Evolutionary conservation across 2,329 filamentous ascomycete species (phyloP), one percentile per base, ranked within the genome.

Genomic region (Colletotrichum costaricense): DNA sequence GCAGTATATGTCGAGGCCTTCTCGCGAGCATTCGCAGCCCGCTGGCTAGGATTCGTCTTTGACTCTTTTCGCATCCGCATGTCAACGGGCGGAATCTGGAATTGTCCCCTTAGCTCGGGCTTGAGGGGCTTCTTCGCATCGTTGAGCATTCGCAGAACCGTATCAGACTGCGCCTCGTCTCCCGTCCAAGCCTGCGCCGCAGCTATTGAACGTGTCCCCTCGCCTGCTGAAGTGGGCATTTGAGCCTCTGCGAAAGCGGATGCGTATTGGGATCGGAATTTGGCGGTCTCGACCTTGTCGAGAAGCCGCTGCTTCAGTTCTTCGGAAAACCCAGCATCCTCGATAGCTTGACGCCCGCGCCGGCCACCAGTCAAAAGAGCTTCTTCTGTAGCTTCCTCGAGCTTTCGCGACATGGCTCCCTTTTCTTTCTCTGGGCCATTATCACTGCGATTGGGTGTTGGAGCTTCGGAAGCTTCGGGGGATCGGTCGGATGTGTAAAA

Each of bases 91-190:
- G 86, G 84, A 1, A 84, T 82, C 57, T 84, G 84, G 16, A 84
- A 81, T 28, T 85, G 85, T 2, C 86, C 86, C 46, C 89, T 84
- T 3, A 88, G 77, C 0, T 82, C 84, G 4, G 85, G 85, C 16
- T 81, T 83, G 62, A 97, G 84, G 0, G 93, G 93, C 78, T 95
- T 95, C 73, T 90, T 90, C 30, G 94, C 89, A 79, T 97, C 95
- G 69, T 94, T 89, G 12, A 97, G 83, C 93, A 98, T 98, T 38
- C 97, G 91, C 62, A 97, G 84, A 26, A 95, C 92, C 0, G 93
- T 88, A 80, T 98, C 95, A 77, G 92, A 90, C 1, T 93, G 84
- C 5, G 85, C 86, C 82, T 98, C 97, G 14, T 89, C 86, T 2
- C 96, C 97, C 0, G 89, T 91, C 97, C 97, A 99, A 1, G 93